Evolutionary conservation across 805 yeast species (phyloP), one percentile per base, ranked within the genome.

Genomic region (Groenewaldozyma tartarivorans): DNA sequence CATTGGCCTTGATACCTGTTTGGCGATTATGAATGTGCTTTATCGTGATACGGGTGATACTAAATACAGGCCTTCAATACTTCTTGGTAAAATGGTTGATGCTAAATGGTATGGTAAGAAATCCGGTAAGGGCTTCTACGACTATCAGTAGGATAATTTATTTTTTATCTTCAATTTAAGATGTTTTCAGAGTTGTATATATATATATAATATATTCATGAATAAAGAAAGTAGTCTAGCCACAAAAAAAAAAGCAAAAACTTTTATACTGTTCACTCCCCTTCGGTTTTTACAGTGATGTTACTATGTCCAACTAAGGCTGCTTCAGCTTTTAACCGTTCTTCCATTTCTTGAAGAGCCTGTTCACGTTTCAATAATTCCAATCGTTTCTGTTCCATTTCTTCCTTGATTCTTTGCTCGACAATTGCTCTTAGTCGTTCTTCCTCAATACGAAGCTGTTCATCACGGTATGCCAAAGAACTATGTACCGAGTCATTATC

Each of bases 331-430:
- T 35, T 40, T 7, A 49, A 43, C 15, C 48, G 36, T 22, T 42
- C 79, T 55, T 79, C 95, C 50, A 86, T 81, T 49, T 81, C 90
- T 53, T 77, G 78, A 57, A 86, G 71, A 60, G 87, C 95, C 53
- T 77, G 74, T 61, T 87, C 96, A 56, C 95, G 75, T 50, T 79
- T 82, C 57, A 82, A 70, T 46, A 87, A 72, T 61, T 87, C 96
- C 55, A 79, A 78, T 52, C 92, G 72, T 68, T 87, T 84, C 58
- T 72, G 70, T 56, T 81, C 68, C 58, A 87, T 69, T 61, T 86
- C 95, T 56, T 80, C 83, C 63, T 87, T 95, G 20, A 87, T 94
- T 52, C 92, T 71, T 61, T 80, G 86, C 64, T 87, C 96, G 13
- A 34, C 33, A 58, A 83, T 84, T 34, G 84, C 82, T 55, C 72